Evolutionary conservation across 2,329 filamentous ascomycete species (phyloP).

Genomic region (Iodosphaeria phyllophila): DNA sequence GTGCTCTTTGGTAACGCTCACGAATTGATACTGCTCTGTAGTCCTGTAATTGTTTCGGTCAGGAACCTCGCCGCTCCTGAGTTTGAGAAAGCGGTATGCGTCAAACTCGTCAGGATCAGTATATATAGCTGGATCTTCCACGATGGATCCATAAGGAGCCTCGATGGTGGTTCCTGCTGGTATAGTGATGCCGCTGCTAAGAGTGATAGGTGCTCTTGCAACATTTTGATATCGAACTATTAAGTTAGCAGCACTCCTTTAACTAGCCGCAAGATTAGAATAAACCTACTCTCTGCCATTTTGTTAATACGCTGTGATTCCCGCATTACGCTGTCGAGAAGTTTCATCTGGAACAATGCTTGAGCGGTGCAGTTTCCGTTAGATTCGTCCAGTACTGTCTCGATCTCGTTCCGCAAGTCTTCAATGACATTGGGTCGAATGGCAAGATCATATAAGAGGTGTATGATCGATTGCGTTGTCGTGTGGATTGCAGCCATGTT

Average conservation of each 20-base stretch:
- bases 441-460: constrained; percentile 8
- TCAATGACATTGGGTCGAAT: neutral
- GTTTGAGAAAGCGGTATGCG: constrained; percentile 1
- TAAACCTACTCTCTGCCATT: neutral
- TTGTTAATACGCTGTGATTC: neutral
- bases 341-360: neutral
- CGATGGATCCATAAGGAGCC: neutral
- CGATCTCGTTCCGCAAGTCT: neutral
- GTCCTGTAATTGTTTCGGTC: constrained; percentile 1
- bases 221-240: neutral
- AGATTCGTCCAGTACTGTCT: neutral
- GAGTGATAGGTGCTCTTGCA: neutral
- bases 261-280: neutral
- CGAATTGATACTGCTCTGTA: too few relatives aligned
- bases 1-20: neutral
- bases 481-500: neutral
- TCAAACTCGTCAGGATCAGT: constrained; percentile 1
- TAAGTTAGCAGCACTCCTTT: neutral
- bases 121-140: neutral
- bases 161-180: neutral
- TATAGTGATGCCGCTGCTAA: neutral
- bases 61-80: constrained; percentile 1
- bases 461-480: neutral
- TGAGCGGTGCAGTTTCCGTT: neutral
- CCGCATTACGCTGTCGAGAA: neutral